Evolutionary conservation across 768 basidiomycete species (phyloP).

Genomic region (Tubosaeta brunneosetosa): DNA sequence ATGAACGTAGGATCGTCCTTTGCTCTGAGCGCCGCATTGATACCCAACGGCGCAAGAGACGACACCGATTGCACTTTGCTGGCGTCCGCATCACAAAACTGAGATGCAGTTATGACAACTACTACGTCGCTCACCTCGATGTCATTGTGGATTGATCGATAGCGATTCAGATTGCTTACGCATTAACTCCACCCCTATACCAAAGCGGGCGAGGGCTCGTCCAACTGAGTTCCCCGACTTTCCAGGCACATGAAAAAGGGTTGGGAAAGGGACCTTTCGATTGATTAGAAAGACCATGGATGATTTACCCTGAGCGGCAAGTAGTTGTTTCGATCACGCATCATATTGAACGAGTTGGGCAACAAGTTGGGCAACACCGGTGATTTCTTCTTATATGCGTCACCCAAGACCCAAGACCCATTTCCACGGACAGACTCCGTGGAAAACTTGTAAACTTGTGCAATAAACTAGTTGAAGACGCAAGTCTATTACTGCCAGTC

Average conservation of each 20-base stretch:
- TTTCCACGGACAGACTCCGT: no score
- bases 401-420: no score
- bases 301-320: no score
- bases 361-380: no score
- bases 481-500: no score
- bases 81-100: neutral
- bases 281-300: no score
- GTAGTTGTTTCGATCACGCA: no score
- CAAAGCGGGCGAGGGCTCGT: neutral
- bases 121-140: neutral
- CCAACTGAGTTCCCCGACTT: neutral
- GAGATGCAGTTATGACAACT: neutral
- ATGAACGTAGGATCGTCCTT: constrained; percentile 31
- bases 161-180: neutral
- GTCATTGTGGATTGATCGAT: neutral
- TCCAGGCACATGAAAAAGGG: neutral
- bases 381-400: no score
- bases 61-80: constrained; percentile 41
- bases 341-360: no score
- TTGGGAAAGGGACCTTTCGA: no score
- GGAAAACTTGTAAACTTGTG: no score
- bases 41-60: constrained; percentile 58
- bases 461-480: no score
- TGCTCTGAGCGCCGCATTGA: constrained; percentile 50
- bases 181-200: neutral